phyloP scores from a whole-genome alignment of 257 asterid genomes.

The Penstemon eatonii region DNA sequence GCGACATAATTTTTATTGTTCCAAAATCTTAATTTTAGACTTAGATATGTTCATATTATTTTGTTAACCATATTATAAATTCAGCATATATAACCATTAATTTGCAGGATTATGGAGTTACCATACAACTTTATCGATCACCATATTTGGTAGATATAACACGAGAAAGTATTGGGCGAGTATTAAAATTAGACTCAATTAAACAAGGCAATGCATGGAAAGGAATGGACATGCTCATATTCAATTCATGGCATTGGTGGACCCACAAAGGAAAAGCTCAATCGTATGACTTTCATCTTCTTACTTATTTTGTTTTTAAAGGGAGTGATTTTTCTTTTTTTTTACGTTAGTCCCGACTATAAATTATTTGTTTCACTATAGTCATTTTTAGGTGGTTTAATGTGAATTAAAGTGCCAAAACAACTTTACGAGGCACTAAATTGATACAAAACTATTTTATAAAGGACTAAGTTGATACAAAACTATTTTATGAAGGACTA shows the following conservation, averaged over 20 bases:
- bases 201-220: conserved; percentile 65
- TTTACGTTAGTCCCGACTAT: too few species aligned
- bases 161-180: conserved; percentile 48
- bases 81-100: neutral
- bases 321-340: too few species aligned
- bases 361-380: too few species aligned
- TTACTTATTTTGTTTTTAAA: neutral
- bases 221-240: conserved; percentile 75
- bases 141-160: conserved; percentile 66
- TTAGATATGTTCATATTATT: neutral
- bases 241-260: conserved; percentile 87
- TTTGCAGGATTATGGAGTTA: conserved; percentile 58
- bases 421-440: too few species aligned
- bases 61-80: neutral
- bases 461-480: too few species aligned
- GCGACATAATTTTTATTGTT: too few species aligned
- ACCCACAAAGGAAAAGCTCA: conserved; percentile 64
- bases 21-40: too few species aligned
- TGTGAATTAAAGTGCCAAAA: too few species aligned
- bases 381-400: too few species aligned
- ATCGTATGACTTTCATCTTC: conserved; percentile 35
- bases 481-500: too few species aligned
- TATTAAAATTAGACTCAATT: conserved; percentile 52
- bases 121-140: conserved; percentile 46
- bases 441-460: too few species aligned